Conservation (phyloP, 352 stramenopile species). For the Pythium aquatile region DNA sequence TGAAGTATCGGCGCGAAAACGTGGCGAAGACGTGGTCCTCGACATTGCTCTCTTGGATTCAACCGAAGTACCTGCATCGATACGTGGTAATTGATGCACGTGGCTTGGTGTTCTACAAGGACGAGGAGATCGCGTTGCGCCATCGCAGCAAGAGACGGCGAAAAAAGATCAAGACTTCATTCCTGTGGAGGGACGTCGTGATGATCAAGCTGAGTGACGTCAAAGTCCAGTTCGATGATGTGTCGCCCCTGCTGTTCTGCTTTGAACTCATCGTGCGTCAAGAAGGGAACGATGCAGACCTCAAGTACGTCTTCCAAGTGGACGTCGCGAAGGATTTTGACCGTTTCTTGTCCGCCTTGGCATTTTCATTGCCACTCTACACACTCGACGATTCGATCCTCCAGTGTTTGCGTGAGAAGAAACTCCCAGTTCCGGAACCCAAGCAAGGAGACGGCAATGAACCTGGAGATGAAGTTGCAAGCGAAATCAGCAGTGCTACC, state of each 20-base stretch:
- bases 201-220: conserved; percentile 55
- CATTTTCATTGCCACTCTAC: conserved; percentile 64
- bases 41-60: conserved; percentile 60
- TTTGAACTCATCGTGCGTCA: conserved; percentile 70
- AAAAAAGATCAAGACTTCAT: conserved; percentile 78
- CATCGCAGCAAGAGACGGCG: conserved; percentile 73
- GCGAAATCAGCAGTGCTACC: conserved; percentile 84
- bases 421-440: conserved; percentile 57
- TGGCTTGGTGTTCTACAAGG: conserved; percentile 78
- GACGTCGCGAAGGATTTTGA: conserved; percentile 76
- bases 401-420: conserved; percentile 55
- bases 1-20: conserved; percentile 79
- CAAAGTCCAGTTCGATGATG: conserved; percentile 82
- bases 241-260: conserved; percentile 79
- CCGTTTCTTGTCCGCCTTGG: conserved; percentile 67
- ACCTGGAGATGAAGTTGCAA: conserved; percentile 59
- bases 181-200: conserved; percentile 68
- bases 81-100: conserved; percentile 78
- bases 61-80: conserved; percentile 76
- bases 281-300: conserved; percentile 42
- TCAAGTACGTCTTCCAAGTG: conserved; percentile 83
- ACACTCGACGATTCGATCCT: conserved; percentile 66
- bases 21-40: conserved; percentile 47
- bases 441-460: conserved; percentile 33
- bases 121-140: conserved; percentile 76